Evolutionary conservation across 129 eudicot genomes (phyloP), one percentile per base, ranked within the genome.

Genomic region (Rutidosis leptorrhynchoides): DNA sequence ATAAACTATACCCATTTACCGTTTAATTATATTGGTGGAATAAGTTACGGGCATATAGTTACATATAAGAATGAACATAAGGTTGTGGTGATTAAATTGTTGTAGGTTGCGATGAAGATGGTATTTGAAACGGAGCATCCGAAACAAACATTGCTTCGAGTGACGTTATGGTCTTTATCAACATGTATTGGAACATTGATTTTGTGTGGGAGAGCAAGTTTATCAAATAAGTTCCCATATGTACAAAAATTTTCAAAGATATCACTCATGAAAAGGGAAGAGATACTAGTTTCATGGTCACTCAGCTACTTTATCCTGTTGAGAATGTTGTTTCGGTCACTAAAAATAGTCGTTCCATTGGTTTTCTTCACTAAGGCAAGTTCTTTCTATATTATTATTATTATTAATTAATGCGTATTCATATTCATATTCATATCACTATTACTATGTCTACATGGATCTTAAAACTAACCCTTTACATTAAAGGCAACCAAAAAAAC

Each of bases 321-420:
- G 30, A 56, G 77, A 35, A 65, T 71, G 73, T 7, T 77, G 1
- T 77, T 64, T 9, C 63, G 76, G 16, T 64, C 17, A 27, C 52
- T 67, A 2, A 77, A 77, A 19, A 25, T 65, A 28, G 40, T 71
- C 22, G 33, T 64, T 46, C 58, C 73, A 0, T 67, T 77, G 55
- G 77, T 63, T 45, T 77, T 64, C 55, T 77, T 77, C 77, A 70
- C 81, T 45, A 73, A 77, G 81, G 81, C 56, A 62, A 56, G 54
- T 68, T 26, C 3, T n/a, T 57, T 48, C 3, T n/a, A 16, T 35
- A 35, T 35, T 35, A 35, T 0, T n/a, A n/a, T n/a, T 33, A 33
- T 33, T 33, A 33, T 33, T 33, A 3, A 33, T 33, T 14, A 3
- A 12, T 40, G 16, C 16, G 11, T 40, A 40, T 40, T 1, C 48